phyloP scores from a whole-genome alignment of 257 asterid species.

The Voacanga thouarsii region DNA sequence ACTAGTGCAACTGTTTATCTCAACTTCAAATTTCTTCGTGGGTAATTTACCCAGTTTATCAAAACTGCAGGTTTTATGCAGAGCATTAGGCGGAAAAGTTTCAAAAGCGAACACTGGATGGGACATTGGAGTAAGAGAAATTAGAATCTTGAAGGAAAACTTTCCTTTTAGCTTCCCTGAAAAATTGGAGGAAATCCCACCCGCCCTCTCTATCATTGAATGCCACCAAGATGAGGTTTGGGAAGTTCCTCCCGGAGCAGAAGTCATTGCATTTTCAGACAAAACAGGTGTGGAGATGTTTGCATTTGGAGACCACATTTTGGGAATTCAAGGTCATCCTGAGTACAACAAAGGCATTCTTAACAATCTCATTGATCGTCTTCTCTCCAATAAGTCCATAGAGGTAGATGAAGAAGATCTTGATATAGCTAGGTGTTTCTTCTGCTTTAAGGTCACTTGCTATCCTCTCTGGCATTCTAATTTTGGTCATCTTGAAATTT shows the following conservation, averaged over 20 bases:
- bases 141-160: slow-evolving; percentile 40
- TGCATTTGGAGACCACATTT: slow-evolving; percentile 40
- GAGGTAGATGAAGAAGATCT: slow-evolving; percentile 31
- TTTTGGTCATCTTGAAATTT: not conserved
- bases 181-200: slow-evolving; percentile 44
- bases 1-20: too few relatives aligned
- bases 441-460: not conserved
- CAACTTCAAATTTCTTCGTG: too few relatives aligned
- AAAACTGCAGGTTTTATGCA: too few relatives aligned
- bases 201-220: slow-evolving; percentile 17
- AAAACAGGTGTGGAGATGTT: slow-evolving; percentile 72
- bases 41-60: too few relatives aligned
- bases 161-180: slow-evolving; percentile 25
- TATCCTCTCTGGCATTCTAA: too few relatives aligned
- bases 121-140: slow-evolving; percentile 69
- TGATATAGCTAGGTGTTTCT: too few relatives aligned
- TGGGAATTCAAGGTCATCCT: slow-evolving; percentile 83
- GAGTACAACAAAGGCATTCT: slow-evolving; percentile 76
- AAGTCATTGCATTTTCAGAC: slow-evolving; percentile 54
- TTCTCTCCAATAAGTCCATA: slow-evolving; percentile 34
- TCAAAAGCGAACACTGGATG: slow-evolving; percentile 58
- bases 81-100: slow-evolving; percentile 50
- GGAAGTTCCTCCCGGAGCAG: slow-evolving; percentile 19
- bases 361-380: slow-evolving; percentile 54
- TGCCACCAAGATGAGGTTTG: too few relatives aligned